Evolutionary conservation across 148 eudicot genomes (phyloP), one percentile per base, ranked within the genome.

Genomic region (Persicaria maculosa): DNA sequence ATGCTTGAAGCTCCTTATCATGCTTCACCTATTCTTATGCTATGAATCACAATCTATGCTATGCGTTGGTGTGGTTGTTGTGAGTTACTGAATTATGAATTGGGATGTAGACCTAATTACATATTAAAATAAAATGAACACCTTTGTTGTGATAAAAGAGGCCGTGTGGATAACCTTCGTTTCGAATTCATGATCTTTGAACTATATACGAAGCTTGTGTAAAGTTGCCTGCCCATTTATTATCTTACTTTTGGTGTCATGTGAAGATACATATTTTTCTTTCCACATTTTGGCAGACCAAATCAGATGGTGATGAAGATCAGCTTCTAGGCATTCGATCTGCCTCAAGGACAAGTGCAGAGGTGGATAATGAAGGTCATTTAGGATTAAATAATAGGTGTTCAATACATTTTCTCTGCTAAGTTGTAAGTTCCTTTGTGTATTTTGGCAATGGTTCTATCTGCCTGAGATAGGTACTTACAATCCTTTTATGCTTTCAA

Each of bases 261-360:
- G 70, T 14, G 36, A 31, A 31, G 36, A 31, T 31, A 2, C 36
- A 31, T 65, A 25, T 40, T 59, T 4, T 46, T 8, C 15, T 17
- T 65, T 65, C 40, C 46, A 14, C 5, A 19, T 40, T 17, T 65
- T 65, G 17, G 70, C 70, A 65, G 84, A 71, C 77, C 43, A 85
- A 83, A 78, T 57, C 78, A 44, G 96, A 90, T 75, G 93, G 82
- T 68, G 71, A 74, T 68, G 84, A 88, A 65, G 93, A 80, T 19
- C 79, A 83, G 68, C 77, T 55, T 78, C 79, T 68, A 69, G 78
- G 79, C 77, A 80, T 71, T 68, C 83, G 78, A 71, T 81, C 79
- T 62, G 76, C 79, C 76, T 80, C 85, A 77, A 80, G 72, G 70
- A 40, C 17, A 40, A 65, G 70, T 65, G 17, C 36, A 14, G 70